Percentiles rank a stretch among this genome's conserved stretches.
Conservation (phyloP, 2,329 filamentous ascomycete species). For the Lecanicillium sp. region DNA sequence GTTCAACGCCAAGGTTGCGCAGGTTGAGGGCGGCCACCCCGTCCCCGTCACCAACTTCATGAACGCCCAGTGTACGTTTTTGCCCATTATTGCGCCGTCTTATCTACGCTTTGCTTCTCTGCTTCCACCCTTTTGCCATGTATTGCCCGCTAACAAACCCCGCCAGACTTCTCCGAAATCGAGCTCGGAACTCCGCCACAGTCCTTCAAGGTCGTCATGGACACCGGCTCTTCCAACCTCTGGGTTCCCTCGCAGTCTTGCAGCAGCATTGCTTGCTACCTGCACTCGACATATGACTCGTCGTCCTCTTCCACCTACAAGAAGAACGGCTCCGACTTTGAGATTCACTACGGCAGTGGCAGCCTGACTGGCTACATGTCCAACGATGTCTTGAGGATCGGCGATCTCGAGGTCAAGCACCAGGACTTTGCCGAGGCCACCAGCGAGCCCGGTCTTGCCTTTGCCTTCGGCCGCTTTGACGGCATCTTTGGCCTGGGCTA, state of each 20-base stretch:
- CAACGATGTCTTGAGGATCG: conserved; percentile 77
- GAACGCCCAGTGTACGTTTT: conserved; percentile 88
- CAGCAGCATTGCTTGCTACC: conserved; percentile 93
- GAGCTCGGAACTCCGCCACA: conserved; percentile 86
- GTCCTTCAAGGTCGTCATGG: conserved; percentile 95
- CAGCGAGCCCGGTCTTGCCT: conserved; percentile 89
- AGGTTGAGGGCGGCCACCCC: conserved; percentile 61
- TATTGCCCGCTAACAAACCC: no score
- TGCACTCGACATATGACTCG: conserved; percentile 95
- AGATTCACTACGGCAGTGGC: conserved; percentile 93
- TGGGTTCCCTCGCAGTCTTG: conserved; percentile 93
- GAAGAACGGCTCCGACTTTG: conserved; percentile 86
- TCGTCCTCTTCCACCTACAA: conserved; percentile 83
- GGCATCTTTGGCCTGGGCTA: conserved; percentile 93
- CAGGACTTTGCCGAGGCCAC: conserved; percentile 97
- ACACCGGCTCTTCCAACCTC: conserved; percentile 97
- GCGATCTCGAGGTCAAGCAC: conserved; percentile 78
- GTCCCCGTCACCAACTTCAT: conserved; percentile 95
- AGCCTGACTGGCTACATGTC: conserved; percentile 91
- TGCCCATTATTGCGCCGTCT: not conserved
- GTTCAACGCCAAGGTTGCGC: conserved; percentile 67
- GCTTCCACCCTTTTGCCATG: no score
- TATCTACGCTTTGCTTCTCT: no score
- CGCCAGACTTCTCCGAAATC: conserved; percentile 98
- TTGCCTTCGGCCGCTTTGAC: conserved; percentile 95